Evolutionary conservation across 768 basidiomycete species (phyloP), one percentile per base, ranked within the genome.

Genomic region (Leccinellum albellum): DNA sequence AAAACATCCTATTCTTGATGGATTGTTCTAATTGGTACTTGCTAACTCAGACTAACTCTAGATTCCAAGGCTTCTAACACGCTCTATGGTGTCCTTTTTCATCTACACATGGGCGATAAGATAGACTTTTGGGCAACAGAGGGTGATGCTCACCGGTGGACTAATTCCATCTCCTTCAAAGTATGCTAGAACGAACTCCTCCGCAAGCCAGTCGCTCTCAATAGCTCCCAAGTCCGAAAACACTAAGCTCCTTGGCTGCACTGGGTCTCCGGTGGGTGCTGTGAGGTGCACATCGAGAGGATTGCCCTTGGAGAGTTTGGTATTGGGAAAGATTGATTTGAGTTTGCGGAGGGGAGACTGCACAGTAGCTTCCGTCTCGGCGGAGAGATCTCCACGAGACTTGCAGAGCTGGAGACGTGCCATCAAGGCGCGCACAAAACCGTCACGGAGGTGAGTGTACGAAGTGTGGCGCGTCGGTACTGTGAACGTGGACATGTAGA

Each of bases 401-500:
- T 78, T 78, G 48, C 75, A 79, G 10, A 79, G 68, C 24, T 77
- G 73, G 56, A 91, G 74, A 20, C 89, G 83, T 3, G 77, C 74
- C 61, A 85, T 83, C 47, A 94, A 70, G 15, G 89, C 81, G 45
- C 91, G 82, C 70, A 92, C 78, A 62, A 93, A 93, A 3, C 88
- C 91, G 66, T 94, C 91, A 21, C 91, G 82, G 28, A 94, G 76
- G 65, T 94, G 91, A 15, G 82, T 81, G 66, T 85, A 91, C 7
- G 84, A 86, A 0, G 91, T 93, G 33, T 79, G 79, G 10, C 91
- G 81, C 2, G 88, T 89, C 3, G 91, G 91, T n/a, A 93, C 91
- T 91, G 53, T 49, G 32, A 29, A 48, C 21, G 31, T 32, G 28
- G 49, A 12, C 15, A 21, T 54, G 26, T 47, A 46, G 26, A 20